These are phyloP conservation scores for Candida mesenterica DNA, from an alignment of 1,139 yeast genomes.

Conservation along the genomic window DNA sequence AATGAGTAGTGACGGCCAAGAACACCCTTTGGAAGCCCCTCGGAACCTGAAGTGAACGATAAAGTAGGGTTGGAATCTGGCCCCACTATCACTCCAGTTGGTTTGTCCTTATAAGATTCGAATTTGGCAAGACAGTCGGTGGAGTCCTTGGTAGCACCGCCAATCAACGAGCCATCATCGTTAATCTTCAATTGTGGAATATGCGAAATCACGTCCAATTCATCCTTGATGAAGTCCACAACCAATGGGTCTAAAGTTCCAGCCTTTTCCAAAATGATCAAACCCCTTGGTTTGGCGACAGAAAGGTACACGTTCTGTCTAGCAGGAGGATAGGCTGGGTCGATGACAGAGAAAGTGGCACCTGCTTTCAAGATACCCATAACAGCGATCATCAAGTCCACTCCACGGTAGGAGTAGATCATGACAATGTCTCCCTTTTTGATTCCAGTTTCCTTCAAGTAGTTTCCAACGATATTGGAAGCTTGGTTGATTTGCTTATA, in stretches of 20 bases:
- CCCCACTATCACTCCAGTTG: constrained; percentile 91
- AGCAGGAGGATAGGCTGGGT: constrained; percentile 98
- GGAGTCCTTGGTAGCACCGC: constrained; percentile 40
- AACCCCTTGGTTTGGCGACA: constrained; percentile 90
- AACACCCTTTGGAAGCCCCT: constrained; percentile 98
- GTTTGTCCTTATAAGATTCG: constrained; percentile 44
- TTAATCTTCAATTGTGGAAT: constrained; percentile 75
- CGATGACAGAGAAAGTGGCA: constrained; percentile 96
- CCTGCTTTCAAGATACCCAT: constrained; percentile 98
- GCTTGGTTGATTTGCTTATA: constrained; percentile 88
- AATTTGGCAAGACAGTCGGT: constrained; percentile 53
- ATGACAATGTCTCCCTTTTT: constrained; percentile 90
- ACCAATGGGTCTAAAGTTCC: constrained; percentile 78
- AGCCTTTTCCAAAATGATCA: constrained; percentile 87
- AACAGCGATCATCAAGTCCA: constrained; percentile 92
- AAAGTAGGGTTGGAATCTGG: constrained; percentile 97
- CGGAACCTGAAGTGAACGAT: constrained; percentile 97
- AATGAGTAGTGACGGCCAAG: constrained; percentile 95
- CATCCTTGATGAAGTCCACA: constrained; percentile 67
- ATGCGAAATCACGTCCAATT: constrained; percentile 67
- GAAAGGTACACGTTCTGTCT: constrained; percentile 90
- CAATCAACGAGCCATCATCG: constrained; percentile 73
- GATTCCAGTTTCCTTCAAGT: constrained; percentile 77
- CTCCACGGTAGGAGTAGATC: constrained; percentile 98
- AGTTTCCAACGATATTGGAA: constrained; percentile 92